These are phyloP conservation scores for Penicillium atrosanguineum DNA, from an alignment of 495 filamentous ascomycete genomes.

Conservation along the genomic window DNA sequence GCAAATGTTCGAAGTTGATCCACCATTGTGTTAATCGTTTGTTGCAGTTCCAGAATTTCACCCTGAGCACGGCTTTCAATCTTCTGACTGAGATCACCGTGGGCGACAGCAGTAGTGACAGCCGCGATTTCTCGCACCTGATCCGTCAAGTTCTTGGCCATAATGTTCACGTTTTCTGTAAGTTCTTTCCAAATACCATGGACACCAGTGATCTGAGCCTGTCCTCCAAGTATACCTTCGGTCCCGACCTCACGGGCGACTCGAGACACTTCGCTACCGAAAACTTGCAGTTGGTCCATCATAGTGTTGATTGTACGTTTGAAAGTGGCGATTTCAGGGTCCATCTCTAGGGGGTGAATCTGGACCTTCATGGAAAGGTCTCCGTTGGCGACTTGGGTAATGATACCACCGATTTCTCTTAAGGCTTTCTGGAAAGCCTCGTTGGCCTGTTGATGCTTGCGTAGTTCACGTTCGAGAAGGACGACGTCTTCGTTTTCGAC, in stretches of 20 bases:
- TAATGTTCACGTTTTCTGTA: conserved; percentile 97
- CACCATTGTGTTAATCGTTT: conserved; percentile 99
- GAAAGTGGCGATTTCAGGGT: conserved; percentile 99
- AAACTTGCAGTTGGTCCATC: conserved; percentile 98
- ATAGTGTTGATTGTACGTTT: conserved; percentile 96
- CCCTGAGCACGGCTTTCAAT: conserved; percentile 92
- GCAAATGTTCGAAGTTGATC: conserved; percentile 96
- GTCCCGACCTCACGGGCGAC: conserved; percentile 97
- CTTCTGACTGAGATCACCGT: conserved; percentile 94
- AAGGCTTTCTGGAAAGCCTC: conserved; percentile 97
- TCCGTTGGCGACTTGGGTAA: conserved; percentile 91
- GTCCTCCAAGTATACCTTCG: conserved; percentile 93
- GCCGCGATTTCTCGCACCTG: conserved; percentile 96
- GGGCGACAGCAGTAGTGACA: conserved; percentile 93
- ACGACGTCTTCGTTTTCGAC: conserved; percentile 64
- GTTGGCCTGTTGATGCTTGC: conserved; percentile 97
- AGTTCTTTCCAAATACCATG: conserved; percentile 98
- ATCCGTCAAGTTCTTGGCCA: conserved; percentile 84
- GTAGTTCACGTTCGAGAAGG: conserved; percentile 81
- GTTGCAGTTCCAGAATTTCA: conserved; percentile 93
- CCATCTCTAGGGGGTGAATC: conserved; percentile 95
- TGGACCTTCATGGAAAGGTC: conserved; percentile 97
- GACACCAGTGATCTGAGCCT: conserved; percentile 90
- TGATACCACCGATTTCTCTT: conserved; percentile 94
- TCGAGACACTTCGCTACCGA: conserved; percentile 94